Evolutionary conservation across 106 monocot genomes (phyloP).

Genomic region (Dendrobium nobile): DNA sequence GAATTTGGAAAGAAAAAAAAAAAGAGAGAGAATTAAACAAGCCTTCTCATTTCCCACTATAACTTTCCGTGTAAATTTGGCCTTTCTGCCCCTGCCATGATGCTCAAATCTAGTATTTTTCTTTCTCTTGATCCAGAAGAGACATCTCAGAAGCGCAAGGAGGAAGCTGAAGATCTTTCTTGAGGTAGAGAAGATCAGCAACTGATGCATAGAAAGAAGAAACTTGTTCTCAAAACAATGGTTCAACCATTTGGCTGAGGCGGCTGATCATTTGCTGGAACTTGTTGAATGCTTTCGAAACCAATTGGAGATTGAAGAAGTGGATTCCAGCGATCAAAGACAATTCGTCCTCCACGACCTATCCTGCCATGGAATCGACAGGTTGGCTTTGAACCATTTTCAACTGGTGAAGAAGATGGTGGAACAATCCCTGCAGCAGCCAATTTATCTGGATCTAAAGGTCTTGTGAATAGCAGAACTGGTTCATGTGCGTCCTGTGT

Average conservation of each 20-base stretch:
- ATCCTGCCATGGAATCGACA: slow-evolving; percentile 71
- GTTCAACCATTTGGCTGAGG: slow-evolving; percentile 47
- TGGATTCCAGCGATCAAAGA: slow-evolving; percentile 79
- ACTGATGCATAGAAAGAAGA: not conserved
- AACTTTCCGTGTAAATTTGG: not conserved
- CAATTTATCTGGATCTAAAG: slow-evolving; percentile 55
- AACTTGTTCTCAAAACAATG: not conserved
- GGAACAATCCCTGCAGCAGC: slow-evolving; percentile 55
- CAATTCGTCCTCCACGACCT: slow-evolving; percentile 87
- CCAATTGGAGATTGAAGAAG: slow-evolving; percentile 30
- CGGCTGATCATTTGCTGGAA: slow-evolving; percentile 13
- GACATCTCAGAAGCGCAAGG: not conserved
- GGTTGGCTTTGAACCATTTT: slow-evolving; percentile 38
- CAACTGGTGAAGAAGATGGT: slow-evolving; percentile 52
- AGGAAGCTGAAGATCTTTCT: not conserved
- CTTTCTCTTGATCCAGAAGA: not conserved
- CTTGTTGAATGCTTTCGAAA: slow-evolving; percentile 5
- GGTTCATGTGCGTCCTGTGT: slow-evolving; percentile 73
- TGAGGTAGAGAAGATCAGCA: not conserved
- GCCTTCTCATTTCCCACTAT: not conserved
- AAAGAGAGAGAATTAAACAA: not conserved
- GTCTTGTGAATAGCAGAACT: slow-evolving; percentile 68
- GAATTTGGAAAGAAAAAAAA: not conserved
- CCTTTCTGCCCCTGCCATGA: not conserved
- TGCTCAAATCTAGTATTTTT: not conserved